Percentiles rank a stretch among this genome's conserved stretches.
Evolutionary conservation across 1,284 basidiomycete genomes (phyloP).

Genomic region (Tremellales sp.): DNA sequence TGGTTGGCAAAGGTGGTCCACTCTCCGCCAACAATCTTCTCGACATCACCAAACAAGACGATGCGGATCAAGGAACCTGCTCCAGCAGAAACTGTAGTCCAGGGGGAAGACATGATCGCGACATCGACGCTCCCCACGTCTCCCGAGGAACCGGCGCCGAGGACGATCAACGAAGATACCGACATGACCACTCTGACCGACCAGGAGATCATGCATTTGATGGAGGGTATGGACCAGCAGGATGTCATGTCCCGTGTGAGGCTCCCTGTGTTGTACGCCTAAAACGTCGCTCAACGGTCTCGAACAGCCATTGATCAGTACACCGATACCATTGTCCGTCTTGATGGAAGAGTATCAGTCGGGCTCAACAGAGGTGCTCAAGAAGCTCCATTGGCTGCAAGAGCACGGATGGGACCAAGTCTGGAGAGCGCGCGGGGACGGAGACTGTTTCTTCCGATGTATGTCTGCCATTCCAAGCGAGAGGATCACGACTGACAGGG

Average conservation of each 20-base stretch:
- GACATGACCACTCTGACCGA: conserved; percentile 46
- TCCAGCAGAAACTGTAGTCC: no score
- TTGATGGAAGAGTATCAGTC: conserved; percentile 60
- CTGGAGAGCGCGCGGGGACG: conserved; percentile 65
- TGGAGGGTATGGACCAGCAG: conserved; percentile 41
- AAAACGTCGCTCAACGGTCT: background rate
- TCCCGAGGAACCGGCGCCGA: conserved; percentile 4
- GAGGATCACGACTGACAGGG: background rate
- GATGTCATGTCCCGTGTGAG: conserved; percentile 33
- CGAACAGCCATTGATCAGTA: conserved; percentile 45
- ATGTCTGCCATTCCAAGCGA: conserved; percentile 30
- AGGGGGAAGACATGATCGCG: background rate
- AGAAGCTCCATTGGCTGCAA: conserved; percentile 62
- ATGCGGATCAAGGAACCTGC: no score
- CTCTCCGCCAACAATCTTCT: no score
- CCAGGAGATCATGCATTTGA: conserved; percentile 46
- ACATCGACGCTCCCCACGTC: background rate
- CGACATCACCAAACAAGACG: no score
- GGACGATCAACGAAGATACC: conserved; percentile 47
- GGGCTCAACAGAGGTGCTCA: conserved; percentile 56
- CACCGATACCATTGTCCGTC: conserved; percentile 42
- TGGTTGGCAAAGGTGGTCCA: background rate
- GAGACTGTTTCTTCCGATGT: conserved; percentile 78
- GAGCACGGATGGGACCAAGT: conserved; percentile 59
- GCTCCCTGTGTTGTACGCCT: background rate